A percentile compares a stretch with the other conserved stretches of the same genome.
These are phyloP conservation scores for Colletotrichum cuscutae DNA, from an alignment of 2,329 filamentous ascomycete species.

Conservation along the genomic window DNA sequence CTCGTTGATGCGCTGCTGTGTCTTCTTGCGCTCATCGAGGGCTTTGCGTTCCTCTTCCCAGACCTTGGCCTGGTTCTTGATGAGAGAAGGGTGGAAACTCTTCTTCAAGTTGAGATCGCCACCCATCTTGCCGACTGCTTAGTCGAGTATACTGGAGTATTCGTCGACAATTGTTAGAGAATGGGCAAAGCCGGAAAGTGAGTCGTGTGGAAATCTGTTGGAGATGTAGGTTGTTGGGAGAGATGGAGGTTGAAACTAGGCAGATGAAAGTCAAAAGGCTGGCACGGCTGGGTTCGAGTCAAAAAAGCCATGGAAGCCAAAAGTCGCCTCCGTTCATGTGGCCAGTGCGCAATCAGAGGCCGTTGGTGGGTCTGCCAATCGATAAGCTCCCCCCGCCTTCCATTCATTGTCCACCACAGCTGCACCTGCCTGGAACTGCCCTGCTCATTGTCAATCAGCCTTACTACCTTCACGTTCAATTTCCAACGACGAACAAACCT, in stretches of 20 bases:
- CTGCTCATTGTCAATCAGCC: background rate
- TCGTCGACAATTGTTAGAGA: background rate
- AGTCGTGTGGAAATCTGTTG: background rate
- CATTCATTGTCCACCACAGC: slow-evolving; percentile 16
- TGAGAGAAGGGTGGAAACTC: slow-evolving; percentile 91
- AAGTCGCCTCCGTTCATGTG: slow-evolving; percentile 25
- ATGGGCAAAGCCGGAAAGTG: background rate
- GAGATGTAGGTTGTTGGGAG: background rate
- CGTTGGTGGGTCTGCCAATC: slow-evolving; percentile 25
- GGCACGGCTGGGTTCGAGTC: background rate
- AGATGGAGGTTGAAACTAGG: background rate
- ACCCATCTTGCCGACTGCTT: slow-evolving; percentile 72
- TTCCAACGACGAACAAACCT: background rate
- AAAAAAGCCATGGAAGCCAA: background rate
- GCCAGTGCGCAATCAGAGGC: slow-evolving; percentile 10
- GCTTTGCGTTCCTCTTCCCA: slow-evolving; percentile 94
- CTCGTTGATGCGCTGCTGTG: slow-evolving; percentile 90
- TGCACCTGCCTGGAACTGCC: slow-evolving; percentile 13
- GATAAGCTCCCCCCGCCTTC: slow-evolving; percentile 35
- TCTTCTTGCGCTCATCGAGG: slow-evolving; percentile 93
- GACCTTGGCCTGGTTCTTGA: slow-evolving; percentile 90
- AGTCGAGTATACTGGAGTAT: background rate
- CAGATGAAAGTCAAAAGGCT: background rate
- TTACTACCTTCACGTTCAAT: slow-evolving; percentile 1
- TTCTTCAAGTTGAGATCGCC: slow-evolving; percentile 96